phyloP scores from a whole-genome alignment of 2,329 filamentous ascomycete genomes.

The Neobulgaria alba region DNA sequence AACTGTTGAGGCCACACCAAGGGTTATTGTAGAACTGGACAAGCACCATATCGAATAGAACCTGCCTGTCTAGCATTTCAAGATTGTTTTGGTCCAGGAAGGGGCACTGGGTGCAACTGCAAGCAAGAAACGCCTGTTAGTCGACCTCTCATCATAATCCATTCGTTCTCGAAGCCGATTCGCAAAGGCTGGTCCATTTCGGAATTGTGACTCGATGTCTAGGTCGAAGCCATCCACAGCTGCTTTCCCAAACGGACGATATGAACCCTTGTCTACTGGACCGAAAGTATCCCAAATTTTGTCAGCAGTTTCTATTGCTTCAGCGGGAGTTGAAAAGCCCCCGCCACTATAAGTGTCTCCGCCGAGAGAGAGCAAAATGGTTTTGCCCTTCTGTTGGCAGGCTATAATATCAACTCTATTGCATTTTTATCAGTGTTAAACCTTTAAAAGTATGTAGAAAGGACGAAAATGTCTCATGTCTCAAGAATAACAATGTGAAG shows the following conservation, averaged over 20 bases:
- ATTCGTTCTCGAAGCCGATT: conserved; percentile 47
- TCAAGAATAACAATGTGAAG: conserved; percentile 46
- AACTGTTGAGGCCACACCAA: conserved; percentile 50
- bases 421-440: not conserved
- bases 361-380: conserved; percentile 63
- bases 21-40: conserved; percentile 41
- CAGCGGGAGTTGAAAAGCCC: conserved; percentile 47
- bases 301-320: conserved; percentile 48
- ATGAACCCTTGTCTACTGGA: conserved; percentile 37
- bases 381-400: conserved; percentile 59
- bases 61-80: conserved; percentile 44
- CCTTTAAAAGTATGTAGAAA: not conserved
- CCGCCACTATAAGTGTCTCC: conserved; percentile 63
- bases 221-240: conserved; percentile 70
- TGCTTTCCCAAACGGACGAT: conserved; percentile 58
- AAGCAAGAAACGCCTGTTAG: conserved; percentile 47
- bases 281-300: conserved; percentile 66
- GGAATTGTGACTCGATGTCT: conserved; percentile 54
- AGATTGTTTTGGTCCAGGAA: conserved; percentile 54
- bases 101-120: conserved; percentile 61
- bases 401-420: conserved; percentile 44
- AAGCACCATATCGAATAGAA: conserved; percentile 35
- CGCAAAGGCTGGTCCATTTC: conserved; percentile 54
- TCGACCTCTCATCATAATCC: conserved; percentile 34
- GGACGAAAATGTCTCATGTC: conserved; percentile 52